Evolutionary conservation across 768 basidiomycete genomes (phyloP).

Genomic region (Cystobasidium ongulense): DNA sequence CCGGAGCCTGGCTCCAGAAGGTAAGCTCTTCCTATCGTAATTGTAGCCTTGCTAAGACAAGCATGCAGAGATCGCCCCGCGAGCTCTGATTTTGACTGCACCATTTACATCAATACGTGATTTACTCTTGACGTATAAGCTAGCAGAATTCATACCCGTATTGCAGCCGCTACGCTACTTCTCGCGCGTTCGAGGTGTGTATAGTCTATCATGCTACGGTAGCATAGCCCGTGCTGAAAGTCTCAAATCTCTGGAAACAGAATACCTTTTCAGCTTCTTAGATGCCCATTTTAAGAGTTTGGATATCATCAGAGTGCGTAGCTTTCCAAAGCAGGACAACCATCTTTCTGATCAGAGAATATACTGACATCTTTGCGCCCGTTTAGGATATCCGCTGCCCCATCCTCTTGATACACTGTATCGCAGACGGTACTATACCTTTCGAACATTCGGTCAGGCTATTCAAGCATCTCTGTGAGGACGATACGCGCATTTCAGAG

Average conservation of each 20-base stretch:
- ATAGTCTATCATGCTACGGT: neutral
- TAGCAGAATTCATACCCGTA: slow-evolving; percentile 21
- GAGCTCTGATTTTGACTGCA: slow-evolving; percentile 26
- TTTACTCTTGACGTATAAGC: slow-evolving; percentile 24
- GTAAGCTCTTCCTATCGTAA: slow-evolving; percentile 36
- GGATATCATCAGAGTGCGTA: neutral
- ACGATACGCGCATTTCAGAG: neutral
- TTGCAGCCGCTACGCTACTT: slow-evolving; percentile 18
- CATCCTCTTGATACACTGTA: slow-evolving; percentile 20
- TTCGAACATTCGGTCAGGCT: slow-evolving; percentile 6
- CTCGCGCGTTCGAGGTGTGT: neutral
- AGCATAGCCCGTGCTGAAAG: neutral
- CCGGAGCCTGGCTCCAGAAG: slow-evolving; percentile 48
- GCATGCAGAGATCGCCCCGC: neutral
- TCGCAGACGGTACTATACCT: slow-evolving; percentile 12
- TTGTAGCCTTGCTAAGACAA: neutral
- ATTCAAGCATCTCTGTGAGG: neutral
- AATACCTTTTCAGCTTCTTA: slow-evolving; percentile 15
- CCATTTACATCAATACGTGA: slow-evolving; percentile 29
- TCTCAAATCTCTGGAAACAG: neutral
- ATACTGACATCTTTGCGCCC: neutral
- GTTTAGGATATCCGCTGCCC: slow-evolving; percentile 13
- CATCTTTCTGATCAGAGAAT: neutral
- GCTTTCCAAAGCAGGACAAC: neutral
- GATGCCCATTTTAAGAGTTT: slow-evolving; percentile 16